Base-by-base conservation (phyloP, 2,329 filamentous ascomycete genomes). In the Microsporum audouinii region DNA sequence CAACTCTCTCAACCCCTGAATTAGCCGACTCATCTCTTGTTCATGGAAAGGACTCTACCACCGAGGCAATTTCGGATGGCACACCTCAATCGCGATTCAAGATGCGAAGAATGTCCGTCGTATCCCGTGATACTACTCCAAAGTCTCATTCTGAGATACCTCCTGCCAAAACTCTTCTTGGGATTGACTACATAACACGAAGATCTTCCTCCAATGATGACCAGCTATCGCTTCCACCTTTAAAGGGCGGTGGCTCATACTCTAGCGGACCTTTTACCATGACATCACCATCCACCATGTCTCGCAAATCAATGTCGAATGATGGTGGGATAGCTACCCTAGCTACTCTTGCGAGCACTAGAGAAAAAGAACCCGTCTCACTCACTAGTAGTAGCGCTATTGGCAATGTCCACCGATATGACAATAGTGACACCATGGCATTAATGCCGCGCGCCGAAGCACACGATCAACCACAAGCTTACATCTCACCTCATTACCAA, bases 101-200 rank as follows among this genome's bases (percentile, higher is more conserved):
- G 51, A 59, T 61, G n/a, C 34, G 51, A 33, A 27, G 59, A 60
- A 43, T 47, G 5, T 57, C 60, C 2, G 29, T 36, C 53, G 14
- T 34, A 31, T 56, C 47, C 17, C 31, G 38, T 14, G 58, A 59
- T 27, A 8, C 17, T 27, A 34, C 55, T 14, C 58, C 43, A 2
- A 49, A 41, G 34, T 10, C 8, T n/a, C 27, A 23, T n/a, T 33
- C 34, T 10, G 56, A 59, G 8, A 14, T 58, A 58, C 55, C 61
- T 23, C 38, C 55, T 39, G 58, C 57, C 4, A 65, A 62, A 56
- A 61, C 57, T 17, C 49, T 65, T 14, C 64, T 63, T 38, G 61
- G 64, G 34, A 65, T 65, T 23, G 57, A 63, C 14, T 65, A 64
- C 56, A 65, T 65, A 12, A 65, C 64, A 3, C 63, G 60, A 17